A percentile compares a stretch with the other conserved stretches of the same genome.
Conservation (phyloP, 2,329 filamentous ascomycete genomes). For the Penicillium sp. region DNA sequence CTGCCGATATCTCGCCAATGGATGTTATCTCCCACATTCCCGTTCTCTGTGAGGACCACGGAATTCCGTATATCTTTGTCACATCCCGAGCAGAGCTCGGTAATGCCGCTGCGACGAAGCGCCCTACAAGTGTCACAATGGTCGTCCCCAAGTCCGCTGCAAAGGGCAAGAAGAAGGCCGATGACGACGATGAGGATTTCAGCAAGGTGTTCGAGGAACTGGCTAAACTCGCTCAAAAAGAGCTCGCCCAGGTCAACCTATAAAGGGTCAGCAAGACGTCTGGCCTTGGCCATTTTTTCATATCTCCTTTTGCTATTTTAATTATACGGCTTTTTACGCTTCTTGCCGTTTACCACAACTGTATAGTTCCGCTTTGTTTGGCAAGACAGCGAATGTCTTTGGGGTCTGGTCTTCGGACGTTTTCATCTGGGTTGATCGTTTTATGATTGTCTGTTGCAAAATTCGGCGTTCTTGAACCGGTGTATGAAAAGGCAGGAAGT, state of each 20-base stretch:
- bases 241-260: slow-evolving; percentile 61
- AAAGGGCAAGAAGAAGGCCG: slow-evolving; percentile 56
- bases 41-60: slow-evolving; percentile 97
- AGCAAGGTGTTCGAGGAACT: slow-evolving; percentile 61
- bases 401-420: slow-evolving; percentile 43
- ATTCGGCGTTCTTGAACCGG: slow-evolving; percentile 44
- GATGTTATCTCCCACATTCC: slow-evolving; percentile 99
- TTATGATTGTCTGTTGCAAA: slow-evolving; percentile 42
- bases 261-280: slow-evolving; percentile 32
- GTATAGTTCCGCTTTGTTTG: slow-evolving; percentile 45
- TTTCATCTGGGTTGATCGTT: slow-evolving; percentile 36
- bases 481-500: slow-evolving; percentile 47
- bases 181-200: slow-evolving; percentile 54
- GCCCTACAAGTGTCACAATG: slow-evolving; percentile 97
- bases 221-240: slow-evolving; percentile 64
- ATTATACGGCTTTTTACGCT: slow-evolving; percentile 33
- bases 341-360: slow-evolving; percentile 36
- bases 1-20: slow-evolving; percentile 96
- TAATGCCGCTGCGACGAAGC: slow-evolving; percentile 90
- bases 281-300: slow-evolving; percentile 23
- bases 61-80: slow-evolving; percentile 95
- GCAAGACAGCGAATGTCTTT: slow-evolving; percentile 45
- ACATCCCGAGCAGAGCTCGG: slow-evolving; percentile 90
- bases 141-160: slow-evolving; percentile 58
- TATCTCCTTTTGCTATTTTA: slow-evolving; percentile 29